These are phyloP conservation scores for Nemania sp. DNA, from an alignment of 2,329 filamentous ascomycete genomes.

Conservation along the genomic window DNA sequence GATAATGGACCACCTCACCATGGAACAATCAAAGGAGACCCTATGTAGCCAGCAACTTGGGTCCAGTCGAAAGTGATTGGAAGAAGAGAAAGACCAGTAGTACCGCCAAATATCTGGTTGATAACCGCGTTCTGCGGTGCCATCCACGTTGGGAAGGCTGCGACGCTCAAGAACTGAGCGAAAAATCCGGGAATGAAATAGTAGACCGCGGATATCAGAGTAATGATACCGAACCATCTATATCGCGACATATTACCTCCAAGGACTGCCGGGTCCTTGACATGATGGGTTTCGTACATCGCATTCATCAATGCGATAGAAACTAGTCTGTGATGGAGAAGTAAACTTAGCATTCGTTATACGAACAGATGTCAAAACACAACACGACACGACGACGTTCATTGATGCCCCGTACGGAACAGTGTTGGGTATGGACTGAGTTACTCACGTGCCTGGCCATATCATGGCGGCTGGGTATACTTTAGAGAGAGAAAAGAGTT, in stretches of 20 bases:
- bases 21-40: constrained; percentile 70
- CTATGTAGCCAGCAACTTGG: constrained; percentile 69
- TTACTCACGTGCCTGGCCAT: constrained; percentile 57
- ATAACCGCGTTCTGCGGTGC: constrained; percentile 68
- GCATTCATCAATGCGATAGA: constrained; percentile 71
- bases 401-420: neutral
- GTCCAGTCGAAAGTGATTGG: constrained; percentile 81
- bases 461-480: constrained; percentile 73
- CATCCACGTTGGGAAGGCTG: constrained; percentile 74
- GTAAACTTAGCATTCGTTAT: constrained; percentile 3
- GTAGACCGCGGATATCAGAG: constrained; percentile 63
- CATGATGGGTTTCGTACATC: constrained; percentile 66
- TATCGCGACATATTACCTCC: constrained; percentile 71
- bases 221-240: constrained; percentile 64
- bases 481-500: too few species aligned
- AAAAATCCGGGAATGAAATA: constrained; percentile 73
- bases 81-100: constrained; percentile 67
- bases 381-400: neutral
- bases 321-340: constrained; percentile 56
- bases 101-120: constrained; percentile 75
- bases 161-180: constrained; percentile 70
- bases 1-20: constrained; percentile 49
- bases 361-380: neutral
- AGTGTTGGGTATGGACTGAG: neutral
- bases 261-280: constrained; percentile 54